Evolutionary conservation across 2,329 filamentous ascomycete genomes (phyloP).

Genomic region (Pseudogymnoascus destructans): DNA sequence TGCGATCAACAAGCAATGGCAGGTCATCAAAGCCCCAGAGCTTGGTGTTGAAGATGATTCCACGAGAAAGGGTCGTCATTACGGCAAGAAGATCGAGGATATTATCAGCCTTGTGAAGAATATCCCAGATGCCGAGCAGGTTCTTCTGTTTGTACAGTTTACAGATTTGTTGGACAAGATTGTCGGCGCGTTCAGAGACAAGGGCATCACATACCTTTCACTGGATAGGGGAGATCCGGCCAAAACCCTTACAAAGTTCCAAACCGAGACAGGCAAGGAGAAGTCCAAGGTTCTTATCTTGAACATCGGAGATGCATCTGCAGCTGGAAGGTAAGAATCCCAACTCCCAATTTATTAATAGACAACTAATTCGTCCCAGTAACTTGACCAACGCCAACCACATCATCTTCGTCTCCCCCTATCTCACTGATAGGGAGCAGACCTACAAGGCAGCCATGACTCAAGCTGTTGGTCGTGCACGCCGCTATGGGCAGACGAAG

Average conservation of each 20-base stretch:
- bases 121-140: conserved; percentile 34
- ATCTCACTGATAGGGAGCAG: conserved; percentile 34
- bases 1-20: conserved; percentile 27
- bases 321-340: conserved; percentile 43
- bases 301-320: conserved; percentile 41
- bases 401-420: conserved; percentile 47
- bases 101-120: conserved; percentile 32
- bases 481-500: conserved; percentile 44
- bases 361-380: conserved; percentile 23
- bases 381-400: conserved; percentile 53
- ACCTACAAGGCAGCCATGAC: conserved; percentile 45
- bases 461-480: conserved; percentile 48
- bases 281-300: conserved; percentile 41
- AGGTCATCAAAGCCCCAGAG: conserved; percentile 29
- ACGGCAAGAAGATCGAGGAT: conserved; percentile 36
- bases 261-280: conserved; percentile 26
- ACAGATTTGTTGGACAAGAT: conserved; percentile 31
- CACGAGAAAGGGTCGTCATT: conserved; percentile 18
- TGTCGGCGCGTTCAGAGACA: conserved; percentile 23
- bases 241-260: conserved; percentile 30
- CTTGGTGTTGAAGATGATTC: conserved; percentile 25
- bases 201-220: conserved; percentile 28
- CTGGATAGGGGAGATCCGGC: conserved; percentile 22
- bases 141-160: conserved; percentile 43
- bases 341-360: background rate